Evolutionary conservation across 345 rosid genomes (phyloP), one percentile per base, ranked within the genome.

Genomic region (Eucalyptus cloeziana): DNA sequence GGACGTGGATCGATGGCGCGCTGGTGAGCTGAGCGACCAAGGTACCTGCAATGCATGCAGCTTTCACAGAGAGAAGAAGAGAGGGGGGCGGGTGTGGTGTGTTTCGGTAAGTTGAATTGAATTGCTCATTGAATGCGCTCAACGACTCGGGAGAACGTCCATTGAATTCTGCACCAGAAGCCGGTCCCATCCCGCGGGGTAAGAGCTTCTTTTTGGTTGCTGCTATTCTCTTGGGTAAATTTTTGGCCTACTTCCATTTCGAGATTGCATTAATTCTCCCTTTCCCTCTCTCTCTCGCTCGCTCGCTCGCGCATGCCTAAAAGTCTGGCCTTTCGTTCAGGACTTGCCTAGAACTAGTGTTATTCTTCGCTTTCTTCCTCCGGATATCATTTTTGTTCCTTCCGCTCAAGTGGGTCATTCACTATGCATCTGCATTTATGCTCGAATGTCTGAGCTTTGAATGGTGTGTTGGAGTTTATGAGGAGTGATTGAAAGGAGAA

Each of bases 71-170:
- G 81, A 76, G 47, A 71, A 45, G 12, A 4, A 52, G 45, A 33
- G 24, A 5, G 13, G 44, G 56, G 50, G 54, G 80, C n/a, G 60
- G 87, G 33, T 43, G 14, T 4, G 15, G 2, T 1, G 8, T 1
- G 4, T 10, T 31, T 67, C 47, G 27, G 54, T 16, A 33, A 79
- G 67, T 40, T 37, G 93, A 91, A 90, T 86, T 94, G 92, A 94
- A 91, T 94, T 56, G 88, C 37, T 24, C 91, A 95, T 91, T 96
- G 91, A 97, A 95, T 96, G 96, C 95, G 90, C 89, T 89, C 93
- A 95, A 92, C 97, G 86, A 96, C 96, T 89, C 91, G 37, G 90
- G 91, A 93, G 92, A 87, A 87, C 92, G 86, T 88, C 33, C 85
- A 93, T 94, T 96, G 79, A 96, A 94, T 96, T 90, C 90, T 90